phyloP scores from a whole-genome alignment of 768 basidiomycete genomes.

The Tulasnella sp. region DNA sequence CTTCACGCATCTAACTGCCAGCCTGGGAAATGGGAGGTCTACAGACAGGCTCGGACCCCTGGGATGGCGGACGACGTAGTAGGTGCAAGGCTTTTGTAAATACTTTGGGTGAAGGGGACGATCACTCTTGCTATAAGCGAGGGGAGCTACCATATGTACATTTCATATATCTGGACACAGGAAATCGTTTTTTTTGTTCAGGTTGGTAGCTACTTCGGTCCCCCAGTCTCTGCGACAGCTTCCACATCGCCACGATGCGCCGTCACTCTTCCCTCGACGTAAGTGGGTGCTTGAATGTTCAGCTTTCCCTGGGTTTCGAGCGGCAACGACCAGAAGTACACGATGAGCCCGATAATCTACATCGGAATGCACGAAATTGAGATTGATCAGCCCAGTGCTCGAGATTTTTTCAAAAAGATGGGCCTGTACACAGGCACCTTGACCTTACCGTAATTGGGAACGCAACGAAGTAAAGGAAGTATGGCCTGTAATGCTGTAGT shows the following conservation, averaged over 20 bases:
- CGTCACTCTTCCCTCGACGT: conserved; percentile 40
- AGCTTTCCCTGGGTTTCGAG: conserved; percentile 71
- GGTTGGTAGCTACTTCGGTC: not conserved
- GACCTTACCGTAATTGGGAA: conserved; percentile 53
- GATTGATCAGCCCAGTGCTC: not conserved
- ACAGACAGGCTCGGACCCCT: too few species aligned
- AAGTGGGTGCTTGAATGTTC: conserved; percentile 55
- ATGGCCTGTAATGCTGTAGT: conserved; percentile 68
- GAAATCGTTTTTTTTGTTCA: not conserved
- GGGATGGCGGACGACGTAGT: too few species aligned
- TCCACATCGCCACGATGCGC: not conserved
- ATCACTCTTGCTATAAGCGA: too few species aligned
- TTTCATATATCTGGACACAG: not conserved
- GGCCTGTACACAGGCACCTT: not conserved
- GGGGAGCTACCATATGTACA: not conserved
- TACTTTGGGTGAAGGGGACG: too few species aligned
- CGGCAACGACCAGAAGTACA: conserved; percentile 81
- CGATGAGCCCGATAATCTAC: conserved; percentile 58
- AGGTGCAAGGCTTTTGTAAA: too few species aligned
- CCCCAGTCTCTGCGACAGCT: not conserved
- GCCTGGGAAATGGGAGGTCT: too few species aligned
- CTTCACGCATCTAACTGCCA: too few species aligned
- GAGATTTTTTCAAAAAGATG: not conserved
- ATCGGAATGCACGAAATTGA: not conserved
- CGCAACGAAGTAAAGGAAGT: conserved; percentile 84